phyloP scores from a whole-genome alignment of 1,284 basidiomycete genomes.

The Cutaneotrichosporon mucoides region DNA sequence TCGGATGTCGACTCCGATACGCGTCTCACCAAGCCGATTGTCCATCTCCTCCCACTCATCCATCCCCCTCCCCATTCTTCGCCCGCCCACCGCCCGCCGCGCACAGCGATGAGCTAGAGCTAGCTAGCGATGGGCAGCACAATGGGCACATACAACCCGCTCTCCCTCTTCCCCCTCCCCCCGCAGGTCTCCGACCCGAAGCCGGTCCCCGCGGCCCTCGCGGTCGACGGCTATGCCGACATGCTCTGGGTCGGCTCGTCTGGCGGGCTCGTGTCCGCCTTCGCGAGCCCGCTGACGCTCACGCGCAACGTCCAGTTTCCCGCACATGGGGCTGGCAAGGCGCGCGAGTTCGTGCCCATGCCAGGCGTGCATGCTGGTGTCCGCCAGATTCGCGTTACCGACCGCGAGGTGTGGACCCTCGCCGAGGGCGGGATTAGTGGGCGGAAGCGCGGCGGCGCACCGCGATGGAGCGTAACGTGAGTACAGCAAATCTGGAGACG shows the following conservation, averaged over 20 bases:
- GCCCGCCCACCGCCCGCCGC: neutral
- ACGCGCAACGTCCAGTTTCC: conserved; percentile 66
- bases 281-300: conserved; percentile 58
- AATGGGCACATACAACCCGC: conserved; percentile 37
- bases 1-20: neutral
- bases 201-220: conserved; percentile 58
- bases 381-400: conserved; percentile 67
- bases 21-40: neutral
- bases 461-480: conserved; percentile 46
- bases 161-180: conserved; percentile 46
- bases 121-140: conserved; percentile 2
- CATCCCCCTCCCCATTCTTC: neutral
- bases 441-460: conserved; percentile 44
- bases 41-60: neutral
- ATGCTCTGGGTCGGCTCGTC: conserved; percentile 80
- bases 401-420: conserved; percentile 61
- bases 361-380: conserved; percentile 48
- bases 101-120: conserved; percentile 6
- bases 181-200: conserved; percentile 36
- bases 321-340: conserved; percentile 53
- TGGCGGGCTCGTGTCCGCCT: conserved; percentile 67
- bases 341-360: conserved; percentile 29
- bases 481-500: conserved; percentile 5
- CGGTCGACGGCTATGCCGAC: conserved; percentile 86
- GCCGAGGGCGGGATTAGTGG: conserved; percentile 47